Conservation (phyloP, 306 rosid species). For the Oxytropis ochrocephala region DNA sequence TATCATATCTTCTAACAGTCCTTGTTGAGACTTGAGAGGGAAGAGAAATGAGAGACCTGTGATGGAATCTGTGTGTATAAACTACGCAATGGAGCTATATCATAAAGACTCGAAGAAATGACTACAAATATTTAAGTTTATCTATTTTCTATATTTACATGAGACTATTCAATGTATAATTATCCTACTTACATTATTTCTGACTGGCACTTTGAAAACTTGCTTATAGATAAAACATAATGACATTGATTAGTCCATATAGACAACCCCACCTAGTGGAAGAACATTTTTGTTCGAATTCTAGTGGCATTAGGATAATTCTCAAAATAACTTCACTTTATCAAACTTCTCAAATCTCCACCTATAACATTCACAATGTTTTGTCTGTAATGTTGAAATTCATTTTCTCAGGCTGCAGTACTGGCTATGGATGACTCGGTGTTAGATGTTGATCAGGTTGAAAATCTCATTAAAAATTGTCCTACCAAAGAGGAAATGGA, state of each 20-base stretch:
- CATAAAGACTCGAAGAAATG: not conserved
- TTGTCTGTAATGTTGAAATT: conserved; percentile 14
- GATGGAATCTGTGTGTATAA: not conserved
- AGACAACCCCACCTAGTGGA: not conserved
- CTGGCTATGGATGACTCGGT: conserved; percentile 80
- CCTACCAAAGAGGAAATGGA: conserved; percentile 99
- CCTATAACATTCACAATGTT: conserved; percentile 1
- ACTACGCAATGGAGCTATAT: not conserved
- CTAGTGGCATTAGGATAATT: not conserved
- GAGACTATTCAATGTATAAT: not conserved
- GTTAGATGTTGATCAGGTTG: conserved; percentile 93
- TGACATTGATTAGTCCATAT: not conserved
- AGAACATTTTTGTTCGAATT: not conserved
- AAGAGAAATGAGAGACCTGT: too few relatives aligned
- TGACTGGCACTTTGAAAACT: not conserved
- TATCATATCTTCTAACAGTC: not conserved
- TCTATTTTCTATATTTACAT: not conserved
- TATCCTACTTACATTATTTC: not conserved
- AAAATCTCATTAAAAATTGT: conserved; percentile 86
- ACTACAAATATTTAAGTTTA: not conserved
- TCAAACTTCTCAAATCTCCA: not conserved
- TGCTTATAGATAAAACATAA: not conserved
- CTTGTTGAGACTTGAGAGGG: not conserved
- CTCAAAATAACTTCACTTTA: not conserved
- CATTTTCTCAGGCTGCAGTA: conserved; percentile 71